These are phyloP conservation scores for Russula compacta DNA, from an alignment of 768 basidiomycete species.

Conservation along the genomic window DNA sequence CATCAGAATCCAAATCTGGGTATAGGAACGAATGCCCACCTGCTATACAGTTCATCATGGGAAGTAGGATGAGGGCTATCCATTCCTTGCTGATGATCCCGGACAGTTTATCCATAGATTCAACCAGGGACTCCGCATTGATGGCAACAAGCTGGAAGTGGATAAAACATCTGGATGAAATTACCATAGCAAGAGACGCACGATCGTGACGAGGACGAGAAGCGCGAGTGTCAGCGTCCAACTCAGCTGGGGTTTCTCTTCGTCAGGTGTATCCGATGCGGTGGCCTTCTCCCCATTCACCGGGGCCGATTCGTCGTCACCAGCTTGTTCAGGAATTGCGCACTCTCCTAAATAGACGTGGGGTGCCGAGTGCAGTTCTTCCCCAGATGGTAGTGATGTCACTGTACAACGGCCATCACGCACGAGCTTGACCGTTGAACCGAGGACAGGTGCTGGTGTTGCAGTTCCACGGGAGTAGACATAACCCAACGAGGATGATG, in stretches of 20 bases:
- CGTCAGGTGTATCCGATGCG: not conserved
- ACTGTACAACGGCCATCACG: constrained; percentile 16
- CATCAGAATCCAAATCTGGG: constrained; percentile 3
- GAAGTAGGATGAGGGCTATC: constrained; percentile 82
- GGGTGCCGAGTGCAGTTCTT: constrained; percentile 2
- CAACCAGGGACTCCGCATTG: constrained; percentile 69
- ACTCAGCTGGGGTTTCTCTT: constrained; percentile 16
- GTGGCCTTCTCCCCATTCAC: not conserved
- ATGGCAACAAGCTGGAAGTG: constrained; percentile 41
- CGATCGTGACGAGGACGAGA: constrained; percentile 13
- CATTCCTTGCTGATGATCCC: constrained; percentile 71
- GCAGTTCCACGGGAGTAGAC: constrained; percentile 9
- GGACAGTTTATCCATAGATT: constrained; percentile 74
- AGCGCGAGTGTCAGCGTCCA: constrained; percentile 13
- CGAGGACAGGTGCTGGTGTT: constrained; percentile 12
- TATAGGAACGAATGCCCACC: constrained; percentile 32
- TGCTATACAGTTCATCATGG: constrained; percentile 72
- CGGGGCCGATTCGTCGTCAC: not conserved
- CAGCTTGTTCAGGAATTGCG: constrained; percentile 1
- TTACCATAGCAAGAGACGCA: not conserved
- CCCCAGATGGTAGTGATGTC: constrained; percentile 12
- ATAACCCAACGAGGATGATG: constrained; percentile 11
- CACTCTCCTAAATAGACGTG: not conserved
- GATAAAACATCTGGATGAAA: not conserved
- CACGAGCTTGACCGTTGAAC: constrained; percentile 19